These are phyloP conservation scores for Ramichloridium luteum DNA, from an alignment of 2,329 filamentous ascomycete species.

Conservation along the genomic window DNA sequence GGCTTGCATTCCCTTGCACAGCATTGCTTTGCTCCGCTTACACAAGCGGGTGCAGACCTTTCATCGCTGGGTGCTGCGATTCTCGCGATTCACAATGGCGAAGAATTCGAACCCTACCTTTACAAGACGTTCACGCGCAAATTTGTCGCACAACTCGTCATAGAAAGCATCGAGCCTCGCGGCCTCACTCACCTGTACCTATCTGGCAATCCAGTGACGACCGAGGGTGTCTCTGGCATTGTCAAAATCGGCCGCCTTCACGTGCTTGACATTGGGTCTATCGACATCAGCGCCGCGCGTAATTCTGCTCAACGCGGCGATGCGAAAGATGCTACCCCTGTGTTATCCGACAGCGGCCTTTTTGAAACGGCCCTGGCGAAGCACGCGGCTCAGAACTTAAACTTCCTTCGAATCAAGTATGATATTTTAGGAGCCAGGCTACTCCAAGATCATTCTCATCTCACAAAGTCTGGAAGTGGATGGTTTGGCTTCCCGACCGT, in stretches of 20 bases:
- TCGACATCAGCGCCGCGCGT: slow-evolving; percentile 24
- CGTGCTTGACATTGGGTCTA: slow-evolving; percentile 43
- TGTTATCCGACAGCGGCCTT: neutral
- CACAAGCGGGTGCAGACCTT: slow-evolving; percentile 7
- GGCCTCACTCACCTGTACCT: slow-evolving; percentile 51
- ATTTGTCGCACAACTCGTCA: slow-evolving; percentile 41
- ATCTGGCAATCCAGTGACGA: slow-evolving; percentile 42
- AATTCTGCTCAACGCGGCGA: slow-evolving; percentile 39
- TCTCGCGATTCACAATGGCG: slow-evolving; percentile 30
- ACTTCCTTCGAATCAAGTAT: slow-evolving; percentile 45
- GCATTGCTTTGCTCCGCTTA: slow-evolving; percentile 31
- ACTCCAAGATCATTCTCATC: too few species aligned
- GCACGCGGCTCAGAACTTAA: slow-evolving; percentile 36
- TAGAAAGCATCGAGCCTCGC: slow-evolving; percentile 42
- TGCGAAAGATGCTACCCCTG: slow-evolving; percentile 26
- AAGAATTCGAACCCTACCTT: slow-evolving; percentile 42
- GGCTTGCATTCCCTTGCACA: slow-evolving; percentile 41
- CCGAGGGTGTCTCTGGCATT: slow-evolving; percentile 43
- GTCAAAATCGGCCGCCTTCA: slow-evolving; percentile 40
- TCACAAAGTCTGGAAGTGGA: too few species aligned
- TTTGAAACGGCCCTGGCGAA: slow-evolving; percentile 35
- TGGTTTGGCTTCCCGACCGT: too few species aligned
- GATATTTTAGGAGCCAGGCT: too few species aligned
- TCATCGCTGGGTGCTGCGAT: slow-evolving; percentile 29
- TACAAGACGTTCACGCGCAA: slow-evolving; percentile 36